Evolutionary conservation across 352 stramenopile species (phyloP).

Genomic region (Globisporangium emineosum): DNA sequence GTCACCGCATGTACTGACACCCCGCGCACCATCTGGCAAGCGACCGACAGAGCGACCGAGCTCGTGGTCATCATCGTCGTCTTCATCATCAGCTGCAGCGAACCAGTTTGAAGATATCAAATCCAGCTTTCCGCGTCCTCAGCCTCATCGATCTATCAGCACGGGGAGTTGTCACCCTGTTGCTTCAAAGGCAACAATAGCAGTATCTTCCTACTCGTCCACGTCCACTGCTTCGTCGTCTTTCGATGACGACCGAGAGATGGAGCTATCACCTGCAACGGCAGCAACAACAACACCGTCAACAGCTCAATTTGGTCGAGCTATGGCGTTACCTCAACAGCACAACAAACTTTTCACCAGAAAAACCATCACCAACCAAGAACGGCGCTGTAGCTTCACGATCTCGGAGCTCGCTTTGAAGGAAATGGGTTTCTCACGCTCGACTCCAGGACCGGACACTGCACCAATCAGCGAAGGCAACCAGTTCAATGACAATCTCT

Average conservation of each 20-base stretch:
- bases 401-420: constrained; percentile 51
- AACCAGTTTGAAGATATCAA: neutral
- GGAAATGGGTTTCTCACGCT: constrained; percentile 39
- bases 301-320: neutral
- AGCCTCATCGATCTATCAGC: neutral
- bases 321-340: neutral
- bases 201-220: neutral
- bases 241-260: neutral
- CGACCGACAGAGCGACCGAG: constrained; percentile 25
- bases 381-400: constrained; percentile 62
- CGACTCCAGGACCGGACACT: constrained; percentile 23
- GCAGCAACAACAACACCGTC: too few species aligned
- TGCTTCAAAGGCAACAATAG: neutral
- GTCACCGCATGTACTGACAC: constrained; percentile 39
- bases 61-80: constrained; percentile 17
- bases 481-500: neutral
- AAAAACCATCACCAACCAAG: constrained; percentile 27
- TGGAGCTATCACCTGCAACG: too few species aligned
- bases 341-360: neutral
- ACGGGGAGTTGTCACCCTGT: neutral
- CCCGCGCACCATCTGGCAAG: constrained; percentile 37
- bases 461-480: constrained; percentile 18
- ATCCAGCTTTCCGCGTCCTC: neutral
- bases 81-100: neutral
- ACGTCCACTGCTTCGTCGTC: constrained; percentile 6